A percentile compares a stretch with the other conserved stretches of the same genome.
Evolutionary conservation across 2,329 filamentous ascomycete genomes (phyloP).

Genomic region (Talaromyces sp.): DNA sequence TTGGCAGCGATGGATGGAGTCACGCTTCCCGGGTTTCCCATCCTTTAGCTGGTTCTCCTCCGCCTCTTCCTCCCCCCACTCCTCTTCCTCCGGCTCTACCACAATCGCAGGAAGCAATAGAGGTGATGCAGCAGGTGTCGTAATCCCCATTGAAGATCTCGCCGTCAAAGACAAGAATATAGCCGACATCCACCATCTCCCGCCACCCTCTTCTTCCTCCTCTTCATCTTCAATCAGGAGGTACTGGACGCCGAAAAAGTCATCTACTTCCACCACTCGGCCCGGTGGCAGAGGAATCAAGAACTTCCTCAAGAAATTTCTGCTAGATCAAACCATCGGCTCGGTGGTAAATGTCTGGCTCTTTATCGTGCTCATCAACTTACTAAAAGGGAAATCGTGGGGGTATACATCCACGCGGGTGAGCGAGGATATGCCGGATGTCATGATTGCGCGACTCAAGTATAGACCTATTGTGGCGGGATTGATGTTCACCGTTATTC

Average conservation of each 20-base stretch:
- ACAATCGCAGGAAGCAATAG: constrained; percentile 37
- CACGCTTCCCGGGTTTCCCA: constrained; percentile 65
- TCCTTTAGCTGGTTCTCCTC: constrained; percentile 19
- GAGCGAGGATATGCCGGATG: constrained; percentile 21
- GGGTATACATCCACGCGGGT: constrained; percentile 7
- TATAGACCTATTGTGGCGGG: constrained; percentile 70
- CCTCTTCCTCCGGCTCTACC: not conserved
- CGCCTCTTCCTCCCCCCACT: constrained; percentile 38
- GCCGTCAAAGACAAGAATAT: constrained; percentile 16
- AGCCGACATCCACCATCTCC: constrained; percentile 14
- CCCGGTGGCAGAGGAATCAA: constrained; percentile 36
- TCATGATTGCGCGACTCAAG: constrained; percentile 67
- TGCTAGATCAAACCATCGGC: constrained; percentile 57
- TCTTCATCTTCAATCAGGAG: not conserved
- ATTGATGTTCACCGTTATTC: constrained; percentile 67
- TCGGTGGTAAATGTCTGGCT: constrained; percentile 55
- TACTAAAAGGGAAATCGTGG: constrained; percentile 33
- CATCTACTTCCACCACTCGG: not conserved
- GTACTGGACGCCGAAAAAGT: constrained; percentile 4
- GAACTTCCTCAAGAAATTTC: constrained; percentile 51
- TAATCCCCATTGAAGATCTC: constrained; percentile 25
- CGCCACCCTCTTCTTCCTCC: not conserved
- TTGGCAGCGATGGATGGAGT: constrained; percentile 80
- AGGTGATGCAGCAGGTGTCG: constrained; percentile 8
- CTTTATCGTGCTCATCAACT: constrained; percentile 55